Base-by-base conservation (phyloP, 345 rosid species). In the Aquilaria sinensis region DNA sequence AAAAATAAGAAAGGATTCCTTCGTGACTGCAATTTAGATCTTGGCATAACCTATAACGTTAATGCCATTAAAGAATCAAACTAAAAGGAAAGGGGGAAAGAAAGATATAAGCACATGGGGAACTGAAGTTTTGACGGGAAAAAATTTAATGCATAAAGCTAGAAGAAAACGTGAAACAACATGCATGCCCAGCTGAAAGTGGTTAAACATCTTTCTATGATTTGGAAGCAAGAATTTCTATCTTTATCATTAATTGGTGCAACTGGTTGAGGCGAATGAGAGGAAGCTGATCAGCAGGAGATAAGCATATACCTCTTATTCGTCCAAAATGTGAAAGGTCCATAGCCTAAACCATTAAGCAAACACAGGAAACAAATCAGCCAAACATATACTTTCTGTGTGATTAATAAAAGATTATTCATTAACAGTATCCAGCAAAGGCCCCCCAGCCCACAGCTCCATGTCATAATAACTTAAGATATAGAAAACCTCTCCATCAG, bases 291-390 rank as follows among this genome's bases (percentile, higher is more conserved):
- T 37, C 43, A 37, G 47, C 51, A 56, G 53, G 53, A 64, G 45
- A 34, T 0, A 45, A 65, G 59, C 55, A 6, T 31, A 32, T 74
- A 92, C 98, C 98, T 83, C 96, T 78, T 70, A 92, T 79, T 68
- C 95, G 81, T 51, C 98, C 98, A 73, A 80, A 92, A 78, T 85
- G 92, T 45, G 98, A 92, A 63, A 86, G 85, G 62, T 92, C 87
- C 63, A 70, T 77, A 62, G 85, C 87, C 98, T 89, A 67, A 61
- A 51, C 65, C 80, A 68, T 16, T 55, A 31, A 12, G 31, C 37
- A 60, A 11, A 6, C 12, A 59, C 5, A 10, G 4, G 12, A 65
- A 57, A 32, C 23, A 11, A 60, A 49, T 57, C 12, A 57, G 56
- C 33, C 31, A 32, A 15, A 51, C 10, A 73, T 30, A 31, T 32